A percentile compares a stretch with the other conserved stretches of the same genome.
Conservation (phyloP, 768 basidiomycete species). For the Kwoniella sp. region DNA sequence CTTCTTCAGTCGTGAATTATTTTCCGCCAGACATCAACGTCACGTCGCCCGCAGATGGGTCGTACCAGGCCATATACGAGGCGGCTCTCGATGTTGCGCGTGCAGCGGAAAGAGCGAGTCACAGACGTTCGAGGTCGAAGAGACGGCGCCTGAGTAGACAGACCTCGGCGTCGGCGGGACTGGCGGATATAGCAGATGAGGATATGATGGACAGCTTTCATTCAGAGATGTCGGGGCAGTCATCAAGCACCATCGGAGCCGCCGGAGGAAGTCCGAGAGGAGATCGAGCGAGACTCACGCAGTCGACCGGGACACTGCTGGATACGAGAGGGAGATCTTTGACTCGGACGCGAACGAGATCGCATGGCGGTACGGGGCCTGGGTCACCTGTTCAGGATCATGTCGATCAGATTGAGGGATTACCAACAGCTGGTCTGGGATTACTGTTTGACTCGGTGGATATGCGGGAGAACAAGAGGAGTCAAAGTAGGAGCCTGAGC, state of each 20-base stretch:
- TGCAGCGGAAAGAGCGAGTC: conserved; percentile 47
- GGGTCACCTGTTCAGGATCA: neutral
- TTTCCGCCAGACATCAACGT: conserved; percentile 22
- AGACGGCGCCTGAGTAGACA: conserved; percentile 24
- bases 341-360: conserved; percentile 10
- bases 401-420: conserved; percentile 22
- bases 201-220: conserved; percentile 74
- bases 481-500: conserved; percentile 47
- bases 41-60: conserved; percentile 22
- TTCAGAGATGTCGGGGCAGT: conserved; percentile 62
- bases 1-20: conserved; percentile 1
- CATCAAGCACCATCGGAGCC: conserved; percentile 38
- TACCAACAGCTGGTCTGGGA: conserved; percentile 23
- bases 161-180: conserved; percentile 12
- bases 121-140: conserved; percentile 28
- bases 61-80: conserved; percentile 49
- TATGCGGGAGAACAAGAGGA: conserved; percentile 36
- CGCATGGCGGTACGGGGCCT: conserved; percentile 1
- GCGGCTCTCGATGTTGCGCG: conserved; percentile 53
- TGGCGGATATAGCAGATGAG: conserved; percentile 60
- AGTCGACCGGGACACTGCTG: conserved; percentile 26
- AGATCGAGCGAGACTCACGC: conserved; percentile 6
- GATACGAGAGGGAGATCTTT: conserved; percentile 31
- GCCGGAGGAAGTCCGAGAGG: conserved; percentile 4
- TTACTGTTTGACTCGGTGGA: conserved; percentile 5